These are phyloP conservation scores for Karstenula rhodostoma DNA, from an alignment of 2,329 filamentous ascomycete species.

Conservation along the genomic window DNA sequence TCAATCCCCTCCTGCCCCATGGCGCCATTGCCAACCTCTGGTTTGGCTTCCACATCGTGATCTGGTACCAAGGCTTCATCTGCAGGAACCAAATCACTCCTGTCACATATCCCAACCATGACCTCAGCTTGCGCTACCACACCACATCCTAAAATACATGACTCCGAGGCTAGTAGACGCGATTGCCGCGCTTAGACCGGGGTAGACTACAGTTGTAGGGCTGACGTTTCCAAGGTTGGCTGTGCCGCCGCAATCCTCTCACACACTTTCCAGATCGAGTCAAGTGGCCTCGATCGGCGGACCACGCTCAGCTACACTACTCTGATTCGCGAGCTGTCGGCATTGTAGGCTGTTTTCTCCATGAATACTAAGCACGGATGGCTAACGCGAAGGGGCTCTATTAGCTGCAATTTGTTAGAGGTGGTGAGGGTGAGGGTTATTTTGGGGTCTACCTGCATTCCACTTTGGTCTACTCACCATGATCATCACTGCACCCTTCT, in stretches of 20 bases:
- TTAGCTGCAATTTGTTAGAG: constrained; percentile 14
- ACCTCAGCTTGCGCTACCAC: constrained; percentile 13
- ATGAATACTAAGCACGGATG: constrained; percentile 3
- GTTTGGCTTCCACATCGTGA: background rate
- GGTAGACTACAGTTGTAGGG: constrained; percentile 2
- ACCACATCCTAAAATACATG: constrained; percentile 19
- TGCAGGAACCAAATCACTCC: constrained; percentile 24
- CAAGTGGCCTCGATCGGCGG: background rate
- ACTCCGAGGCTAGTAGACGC: constrained; percentile 15
- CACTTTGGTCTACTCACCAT: background rate
- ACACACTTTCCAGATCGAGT: constrained; percentile 15
- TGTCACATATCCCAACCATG: background rate
- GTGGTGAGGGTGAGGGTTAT: constrained; percentile 17
- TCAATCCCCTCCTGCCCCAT: background rate
- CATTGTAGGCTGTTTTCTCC: constrained; percentile 1
- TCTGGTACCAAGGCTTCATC: constrained; percentile 14
- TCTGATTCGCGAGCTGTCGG: background rate
- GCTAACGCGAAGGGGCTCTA: background rate
- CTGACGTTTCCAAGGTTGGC: constrained; percentile 15
- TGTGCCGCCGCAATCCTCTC: constrained; percentile 14
- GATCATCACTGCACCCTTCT: background rate
- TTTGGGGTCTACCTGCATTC: constrained; percentile 15
- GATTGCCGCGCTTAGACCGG: constrained; percentile 17
- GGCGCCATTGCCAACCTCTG: constrained; percentile 4
- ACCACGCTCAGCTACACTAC: background rate